These are phyloP conservation scores for Aspergillus sp. DNA, from an alignment of 2,329 filamentous ascomycete genomes.

Conservation along the genomic window DNA sequence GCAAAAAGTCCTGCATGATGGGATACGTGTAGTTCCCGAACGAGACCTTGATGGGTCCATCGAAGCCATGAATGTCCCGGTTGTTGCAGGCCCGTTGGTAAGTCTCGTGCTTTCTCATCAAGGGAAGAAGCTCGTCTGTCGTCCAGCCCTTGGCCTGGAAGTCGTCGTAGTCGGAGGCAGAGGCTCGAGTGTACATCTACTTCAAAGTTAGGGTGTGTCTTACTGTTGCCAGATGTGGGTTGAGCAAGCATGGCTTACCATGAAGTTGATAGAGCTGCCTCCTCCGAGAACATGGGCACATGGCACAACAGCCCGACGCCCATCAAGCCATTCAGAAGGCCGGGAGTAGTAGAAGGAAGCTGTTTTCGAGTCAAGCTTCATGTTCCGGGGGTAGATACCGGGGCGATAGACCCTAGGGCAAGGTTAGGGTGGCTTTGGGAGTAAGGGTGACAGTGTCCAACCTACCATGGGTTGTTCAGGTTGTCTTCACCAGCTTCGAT, in stretches of 20 bases:
- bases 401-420: conserved; percentile 67
- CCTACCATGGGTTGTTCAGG: conserved; percentile 70
- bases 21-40: conserved; percentile 81
- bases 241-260: conserved; percentile 50
- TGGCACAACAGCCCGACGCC: conserved; percentile 72
- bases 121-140: conserved; percentile 71
- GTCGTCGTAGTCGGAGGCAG: conserved; percentile 73
- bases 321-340: conserved; percentile 71
- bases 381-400: conserved; percentile 75
- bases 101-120: conserved; percentile 81
- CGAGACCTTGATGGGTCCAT: conserved; percentile 79
- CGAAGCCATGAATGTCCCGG: conserved; percentile 68
- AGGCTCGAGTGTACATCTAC: conserved; percentile 72
- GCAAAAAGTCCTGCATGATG: conserved; percentile 78
- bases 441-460: neutral
- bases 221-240: neutral
- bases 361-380: conserved; percentile 78
- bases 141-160: conserved; percentile 80
- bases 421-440: neutral
- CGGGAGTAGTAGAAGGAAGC: conserved; percentile 79
- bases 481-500: conserved; percentile 74
- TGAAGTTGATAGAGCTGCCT: conserved; percentile 75
- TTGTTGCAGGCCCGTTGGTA: conserved; percentile 69
- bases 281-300: conserved; percentile 72
- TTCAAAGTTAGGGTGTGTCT: neutral